phyloP scores from a whole-genome alignment of 306 rosid species.

The Gastrolobium bilobum region DNA sequence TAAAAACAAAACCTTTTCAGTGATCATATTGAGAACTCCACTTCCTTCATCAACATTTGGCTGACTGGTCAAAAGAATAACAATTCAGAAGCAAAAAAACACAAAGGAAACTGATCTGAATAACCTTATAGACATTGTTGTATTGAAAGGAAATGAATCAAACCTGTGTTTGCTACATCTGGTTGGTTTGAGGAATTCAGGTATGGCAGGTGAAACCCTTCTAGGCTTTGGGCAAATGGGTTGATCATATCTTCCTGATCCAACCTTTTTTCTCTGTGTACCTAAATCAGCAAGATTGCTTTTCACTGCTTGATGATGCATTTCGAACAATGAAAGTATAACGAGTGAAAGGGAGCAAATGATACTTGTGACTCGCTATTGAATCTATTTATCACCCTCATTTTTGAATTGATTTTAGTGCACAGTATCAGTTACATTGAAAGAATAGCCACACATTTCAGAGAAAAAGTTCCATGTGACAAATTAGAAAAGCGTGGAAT shows the following conservation, averaged over 20 bases:
- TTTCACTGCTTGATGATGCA: conserved; percentile 72
- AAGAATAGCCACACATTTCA: conserved; percentile 60
- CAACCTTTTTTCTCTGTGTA: conserved; percentile 54
- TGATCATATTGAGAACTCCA: conserved; percentile 66
- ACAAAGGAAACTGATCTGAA: not conserved
- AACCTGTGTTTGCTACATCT: conserved; percentile 71
- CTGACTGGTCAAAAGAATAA: conserved; percentile 57
- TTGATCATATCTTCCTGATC: conserved; percentile 51
- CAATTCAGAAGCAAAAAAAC: conserved; percentile 28
- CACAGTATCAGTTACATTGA: conserved; percentile 38
- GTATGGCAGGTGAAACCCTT: conserved; percentile 61
- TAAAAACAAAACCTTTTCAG: conserved; percentile 65
- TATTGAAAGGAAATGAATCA: conserved; percentile 21
- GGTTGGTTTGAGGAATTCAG: conserved; percentile 77
- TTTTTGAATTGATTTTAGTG: conserved; percentile 51
- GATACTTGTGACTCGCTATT: conserved; percentile 51
- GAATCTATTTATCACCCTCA: conserved; percentile 49
- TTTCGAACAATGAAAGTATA: conserved; percentile 45
- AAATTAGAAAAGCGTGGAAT: conserved; percentile 54
- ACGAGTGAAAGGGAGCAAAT: conserved; percentile 52
- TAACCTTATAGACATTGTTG: not conserved
- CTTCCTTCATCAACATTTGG: conserved; percentile 51
- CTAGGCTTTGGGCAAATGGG: conserved; percentile 88
- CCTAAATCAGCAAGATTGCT: conserved; percentile 65
- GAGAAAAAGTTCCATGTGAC: conserved; percentile 48